Conservation (phyloP, 768 basidiomycete species). For the Termitomyces sp. region DNA sequence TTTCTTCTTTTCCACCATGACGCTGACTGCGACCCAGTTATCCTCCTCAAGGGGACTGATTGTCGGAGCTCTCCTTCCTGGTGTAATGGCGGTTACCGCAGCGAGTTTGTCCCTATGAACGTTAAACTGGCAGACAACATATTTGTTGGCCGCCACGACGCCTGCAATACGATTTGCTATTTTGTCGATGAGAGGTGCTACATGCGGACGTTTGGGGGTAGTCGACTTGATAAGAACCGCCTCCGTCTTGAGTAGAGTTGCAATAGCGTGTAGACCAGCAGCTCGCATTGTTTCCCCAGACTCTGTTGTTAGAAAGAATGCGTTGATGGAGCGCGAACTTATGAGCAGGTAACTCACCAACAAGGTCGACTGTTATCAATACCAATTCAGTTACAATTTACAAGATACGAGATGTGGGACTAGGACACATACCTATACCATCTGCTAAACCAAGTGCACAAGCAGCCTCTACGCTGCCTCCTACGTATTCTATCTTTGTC, state of each 20-base stretch:
- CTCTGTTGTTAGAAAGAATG: constrained; percentile 40
- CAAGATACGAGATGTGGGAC: background rate
- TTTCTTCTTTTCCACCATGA: constrained; percentile 84
- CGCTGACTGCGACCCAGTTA: constrained; percentile 87
- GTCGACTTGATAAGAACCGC: constrained; percentile 89
- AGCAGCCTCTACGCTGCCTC: constrained; percentile 97
- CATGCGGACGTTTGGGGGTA: constrained; percentile 53
- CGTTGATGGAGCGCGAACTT: background rate
- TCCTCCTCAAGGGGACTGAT: constrained; percentile 77
- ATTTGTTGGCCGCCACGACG: constrained; percentile 81
- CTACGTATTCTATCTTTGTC: constrained; percentile 92
- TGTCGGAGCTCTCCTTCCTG: constrained; percentile 86
- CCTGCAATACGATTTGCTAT: constrained; percentile 88
- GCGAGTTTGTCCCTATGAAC: constrained; percentile 59
- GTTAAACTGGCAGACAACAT: constrained; percentile 92
- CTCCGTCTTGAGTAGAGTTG: constrained; percentile 75
- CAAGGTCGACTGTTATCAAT: constrained; percentile 73
- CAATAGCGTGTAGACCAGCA: constrained; percentile 90
- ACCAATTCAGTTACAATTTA: constrained; percentile 2
- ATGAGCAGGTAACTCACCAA: constrained; percentile 47
- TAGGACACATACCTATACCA: constrained; percentile 70
- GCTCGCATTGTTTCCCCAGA: constrained; percentile 99
- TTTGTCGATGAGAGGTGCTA: constrained; percentile 63
- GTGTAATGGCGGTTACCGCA: constrained; percentile 67
- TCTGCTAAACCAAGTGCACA: constrained; percentile 95